Evolutionary conservation across 495 filamentous ascomycete species (phyloP).

Genomic region (Cercophora newfieldiana): DNA sequence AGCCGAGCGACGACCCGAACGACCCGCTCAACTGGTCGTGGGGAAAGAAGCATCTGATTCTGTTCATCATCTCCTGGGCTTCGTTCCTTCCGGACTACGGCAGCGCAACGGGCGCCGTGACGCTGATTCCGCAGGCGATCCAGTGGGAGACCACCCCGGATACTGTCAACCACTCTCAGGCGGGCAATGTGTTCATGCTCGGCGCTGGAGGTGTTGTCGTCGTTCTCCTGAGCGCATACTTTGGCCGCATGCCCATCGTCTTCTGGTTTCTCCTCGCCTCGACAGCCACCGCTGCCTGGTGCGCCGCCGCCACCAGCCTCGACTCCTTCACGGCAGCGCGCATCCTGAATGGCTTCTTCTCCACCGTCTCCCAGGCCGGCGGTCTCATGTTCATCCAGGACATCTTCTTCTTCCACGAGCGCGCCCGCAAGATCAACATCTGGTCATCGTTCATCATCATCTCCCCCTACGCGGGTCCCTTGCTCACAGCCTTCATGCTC

Average conservation of each 20-base stretch:
- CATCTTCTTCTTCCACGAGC: constrained; percentile 67
- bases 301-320: constrained; percentile 53
- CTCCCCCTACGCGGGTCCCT: constrained; percentile 61
- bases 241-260: constrained; percentile 61
- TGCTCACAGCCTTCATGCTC: constrained; percentile 60
- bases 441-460: constrained; percentile 52
- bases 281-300: constrained; percentile 54
- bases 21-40: constrained; percentile 63
- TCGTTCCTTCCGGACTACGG: constrained; percentile 62
- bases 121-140: constrained; percentile 52
- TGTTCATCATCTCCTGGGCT: constrained; percentile 52
- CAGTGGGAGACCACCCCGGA: constrained; percentile 50
- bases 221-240: constrained; percentile 56
- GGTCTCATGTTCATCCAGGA: constrained; percentile 66
- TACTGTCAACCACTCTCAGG: constrained; percentile 55
- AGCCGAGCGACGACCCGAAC: constrained; percentile 55
- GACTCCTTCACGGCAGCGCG: constrained; percentile 59
- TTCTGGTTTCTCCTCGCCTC: constrained; percentile 57
- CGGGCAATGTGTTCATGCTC: constrained; percentile 60
- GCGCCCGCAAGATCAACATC: constrained; percentile 63
- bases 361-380: constrained; percentile 51
- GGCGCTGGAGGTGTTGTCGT: constrained; percentile 58
- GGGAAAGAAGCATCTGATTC: constrained; percentile 54
- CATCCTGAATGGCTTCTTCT: constrained; percentile 65
- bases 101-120: constrained; percentile 54